These are phyloP conservation scores for Calonectria fujianensis DNA, from an alignment of 2,329 filamentous ascomycete genomes.

Conservation along the genomic window DNA sequence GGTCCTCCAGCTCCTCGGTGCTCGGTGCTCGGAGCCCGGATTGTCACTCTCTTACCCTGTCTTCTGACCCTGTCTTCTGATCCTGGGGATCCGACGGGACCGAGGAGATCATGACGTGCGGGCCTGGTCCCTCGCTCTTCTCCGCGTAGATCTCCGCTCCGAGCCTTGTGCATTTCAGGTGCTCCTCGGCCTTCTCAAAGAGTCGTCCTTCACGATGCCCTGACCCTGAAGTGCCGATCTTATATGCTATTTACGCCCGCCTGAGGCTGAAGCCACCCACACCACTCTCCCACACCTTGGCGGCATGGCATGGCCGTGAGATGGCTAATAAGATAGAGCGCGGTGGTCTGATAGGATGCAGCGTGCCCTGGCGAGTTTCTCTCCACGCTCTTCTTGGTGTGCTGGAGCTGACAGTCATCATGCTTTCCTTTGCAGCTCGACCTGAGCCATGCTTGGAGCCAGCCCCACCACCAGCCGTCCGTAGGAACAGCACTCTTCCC, in stretches of 20 bases:
- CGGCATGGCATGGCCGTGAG: background rate
- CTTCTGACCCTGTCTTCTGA: conserved; percentile 5
- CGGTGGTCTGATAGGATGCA: conserved; percentile 33
- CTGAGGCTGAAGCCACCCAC: conserved; percentile 37
- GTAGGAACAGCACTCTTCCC: conserved; percentile 9
- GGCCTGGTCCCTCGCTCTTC: background rate
- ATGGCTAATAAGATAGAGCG: conserved; percentile 35
- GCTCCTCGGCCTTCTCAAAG: conserved; percentile 7
- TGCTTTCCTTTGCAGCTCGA: conserved; percentile 36
- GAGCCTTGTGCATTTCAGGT: conserved; percentile 4
- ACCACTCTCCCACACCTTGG: conserved; percentile 20
- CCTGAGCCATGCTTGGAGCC: conserved; percentile 31
- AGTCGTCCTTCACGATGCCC: conserved; percentile 20
- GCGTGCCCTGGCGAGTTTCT: conserved; percentile 23
- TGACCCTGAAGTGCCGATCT: conserved; percentile 26
- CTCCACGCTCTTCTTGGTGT: conserved; percentile 23
- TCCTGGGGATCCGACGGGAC: conserved; percentile 23
- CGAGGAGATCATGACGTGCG: conserved; percentile 25
- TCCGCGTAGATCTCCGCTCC: conserved; percentile 4
- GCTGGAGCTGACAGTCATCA: conserved; percentile 35
- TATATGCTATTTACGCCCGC: conserved; percentile 30
- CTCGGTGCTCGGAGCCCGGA: conserved; percentile 18
- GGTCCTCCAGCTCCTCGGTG: conserved; percentile 27
- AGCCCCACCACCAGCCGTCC: conserved; percentile 32
- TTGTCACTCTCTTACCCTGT: conserved; percentile 6